A percentile compares a stretch with the other conserved stretches of the same genome.
Evolutionary conservation across 2,329 filamentous ascomycete species (phyloP).

Genomic region (Ophiostoma perfectum): DNA sequence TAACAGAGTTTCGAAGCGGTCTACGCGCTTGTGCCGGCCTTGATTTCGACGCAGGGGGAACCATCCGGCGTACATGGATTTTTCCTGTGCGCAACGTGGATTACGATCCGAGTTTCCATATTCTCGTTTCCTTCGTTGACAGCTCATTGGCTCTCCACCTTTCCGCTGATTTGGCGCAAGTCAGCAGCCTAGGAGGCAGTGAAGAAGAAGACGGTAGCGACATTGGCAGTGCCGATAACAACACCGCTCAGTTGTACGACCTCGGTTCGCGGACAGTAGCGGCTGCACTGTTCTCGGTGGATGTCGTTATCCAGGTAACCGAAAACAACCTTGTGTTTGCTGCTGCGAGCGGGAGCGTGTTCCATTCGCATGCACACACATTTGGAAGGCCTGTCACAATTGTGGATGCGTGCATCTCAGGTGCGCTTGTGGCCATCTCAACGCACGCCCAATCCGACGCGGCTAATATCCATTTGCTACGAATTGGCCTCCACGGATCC

Average conservation of each 20-base stretch:
- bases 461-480: slow-evolving; percentile 33
- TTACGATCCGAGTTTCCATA: slow-evolving; percentile 34
- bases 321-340: slow-evolving; percentile 42
- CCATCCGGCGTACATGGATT: slow-evolving; percentile 51
- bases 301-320: slow-evolving; percentile 50
- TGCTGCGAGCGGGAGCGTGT: slow-evolving; percentile 29
- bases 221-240: background rate
- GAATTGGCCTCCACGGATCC: slow-evolving; percentile 29
- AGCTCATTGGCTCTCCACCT: slow-evolving; percentile 46
- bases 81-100: slow-evolving; percentile 34
- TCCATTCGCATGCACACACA: slow-evolving; percentile 10
- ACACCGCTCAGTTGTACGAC: slow-evolving; percentile 43
- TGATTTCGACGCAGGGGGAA: slow-evolving; percentile 47
- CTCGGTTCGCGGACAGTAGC: slow-evolving; percentile 48
- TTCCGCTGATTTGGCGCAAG: slow-evolving; percentile 43
- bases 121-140: slow-evolving; percentile 48
- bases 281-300: slow-evolving; percentile 36
- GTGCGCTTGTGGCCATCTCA: slow-evolving; percentile 40
- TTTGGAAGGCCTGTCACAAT: slow-evolving; percentile 28
- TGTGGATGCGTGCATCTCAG: slow-evolving; percentile 41
- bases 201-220: background rate
- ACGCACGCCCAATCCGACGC: slow-evolving; percentile 39
- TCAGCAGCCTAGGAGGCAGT: slow-evolving; percentile 35
- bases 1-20: slow-evolving; percentile 66
- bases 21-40: slow-evolving; percentile 62